These are phyloP conservation scores for Botrytis paeoniae DNA, from an alignment of 2,329 filamentous ascomycete species.

Conservation along the genomic window DNA sequence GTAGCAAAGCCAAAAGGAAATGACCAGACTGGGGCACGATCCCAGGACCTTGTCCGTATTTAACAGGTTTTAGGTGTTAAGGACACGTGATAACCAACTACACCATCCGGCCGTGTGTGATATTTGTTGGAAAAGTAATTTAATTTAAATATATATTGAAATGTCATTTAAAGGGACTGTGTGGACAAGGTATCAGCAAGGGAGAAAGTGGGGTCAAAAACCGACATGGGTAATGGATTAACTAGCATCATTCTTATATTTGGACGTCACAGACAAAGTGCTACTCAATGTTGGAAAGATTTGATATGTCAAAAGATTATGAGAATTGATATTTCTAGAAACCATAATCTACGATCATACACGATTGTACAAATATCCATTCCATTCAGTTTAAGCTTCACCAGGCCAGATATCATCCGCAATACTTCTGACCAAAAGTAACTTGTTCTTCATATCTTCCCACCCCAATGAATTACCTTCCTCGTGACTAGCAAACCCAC, in stretches of 20 bases:
- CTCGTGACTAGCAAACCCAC: slow-evolving; percentile 51
- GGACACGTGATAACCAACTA: slow-evolving; percentile 21
- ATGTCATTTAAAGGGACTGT: rapidly evolving
- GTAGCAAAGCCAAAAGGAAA: not conserved
- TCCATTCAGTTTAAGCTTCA: slow-evolving; percentile 22
- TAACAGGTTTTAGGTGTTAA: not conserved
- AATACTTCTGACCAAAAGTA: slow-evolving; percentile 67
- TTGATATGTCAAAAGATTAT: not conserved
- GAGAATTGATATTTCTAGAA: not conserved
- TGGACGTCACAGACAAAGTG: not conserved
- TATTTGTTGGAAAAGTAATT: rapidly evolving
- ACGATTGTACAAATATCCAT: not conserved
- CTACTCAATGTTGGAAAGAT: not conserved
- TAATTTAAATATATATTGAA: rapidly evolving
- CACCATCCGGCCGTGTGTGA: slow-evolving; percentile 11
- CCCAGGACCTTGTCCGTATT: slow-evolving; percentile 17
- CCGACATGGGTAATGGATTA: too few species aligned
- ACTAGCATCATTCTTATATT: not conserved
- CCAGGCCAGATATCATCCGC: slow-evolving; percentile 67
- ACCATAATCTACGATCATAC: not conserved
- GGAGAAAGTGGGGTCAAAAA: not conserved
- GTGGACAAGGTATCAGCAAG: not conserved
- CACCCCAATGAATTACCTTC: slow-evolving; percentile 63
- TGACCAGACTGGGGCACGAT: slow-evolving; percentile 17
- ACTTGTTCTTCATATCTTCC: slow-evolving; percentile 71